These are phyloP conservation scores for Saturnispora silvae DNA, from an alignment of 805 yeast species.

Conservation along the genomic window DNA sequence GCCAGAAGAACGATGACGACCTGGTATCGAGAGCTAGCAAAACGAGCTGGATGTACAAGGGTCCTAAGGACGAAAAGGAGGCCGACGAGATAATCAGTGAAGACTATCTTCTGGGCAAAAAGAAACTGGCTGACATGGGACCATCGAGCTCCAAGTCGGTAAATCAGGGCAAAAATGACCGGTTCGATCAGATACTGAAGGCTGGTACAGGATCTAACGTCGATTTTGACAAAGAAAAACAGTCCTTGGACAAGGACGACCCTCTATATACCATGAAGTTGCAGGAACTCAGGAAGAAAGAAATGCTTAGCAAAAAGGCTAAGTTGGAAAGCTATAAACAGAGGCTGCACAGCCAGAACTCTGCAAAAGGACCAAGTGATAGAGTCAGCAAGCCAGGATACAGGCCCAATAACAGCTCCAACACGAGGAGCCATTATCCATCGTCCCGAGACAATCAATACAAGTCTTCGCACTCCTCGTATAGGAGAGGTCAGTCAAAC, in stretches of 20 bases:
- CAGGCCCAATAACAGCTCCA: no score
- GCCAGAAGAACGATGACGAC: conserved; percentile 16
- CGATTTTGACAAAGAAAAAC: conserved; percentile 12
- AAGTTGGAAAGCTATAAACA: conserved; percentile 1
- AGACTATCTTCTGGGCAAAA: conserved; percentile 43
- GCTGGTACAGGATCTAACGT: background rate
- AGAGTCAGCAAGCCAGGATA: no score
- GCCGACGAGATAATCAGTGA: conserved; percentile 31
- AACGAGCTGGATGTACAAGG: conserved; percentile 83
- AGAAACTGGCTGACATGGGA: conserved; percentile 30
- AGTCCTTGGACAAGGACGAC: conserved; percentile 30
- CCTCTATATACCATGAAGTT: conserved; percentile 38
- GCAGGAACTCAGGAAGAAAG: conserved; percentile 18
- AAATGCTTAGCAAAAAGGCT: conserved; percentile 9
- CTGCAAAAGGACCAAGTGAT: no score
- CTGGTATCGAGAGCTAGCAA: conserved; percentile 24
- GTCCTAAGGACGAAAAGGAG: conserved; percentile 23
- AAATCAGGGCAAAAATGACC: background rate
- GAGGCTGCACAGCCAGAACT: background rate
- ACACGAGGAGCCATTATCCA: no score
- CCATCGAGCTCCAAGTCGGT: background rate
- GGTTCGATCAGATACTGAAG: conserved; percentile 17
- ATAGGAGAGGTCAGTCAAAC: no score
- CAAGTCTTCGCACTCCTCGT: no score
- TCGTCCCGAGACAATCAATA: no score